Conservation (phyloP, 2,329 filamentous ascomycete species). For the Madurella fahalii region DNA sequence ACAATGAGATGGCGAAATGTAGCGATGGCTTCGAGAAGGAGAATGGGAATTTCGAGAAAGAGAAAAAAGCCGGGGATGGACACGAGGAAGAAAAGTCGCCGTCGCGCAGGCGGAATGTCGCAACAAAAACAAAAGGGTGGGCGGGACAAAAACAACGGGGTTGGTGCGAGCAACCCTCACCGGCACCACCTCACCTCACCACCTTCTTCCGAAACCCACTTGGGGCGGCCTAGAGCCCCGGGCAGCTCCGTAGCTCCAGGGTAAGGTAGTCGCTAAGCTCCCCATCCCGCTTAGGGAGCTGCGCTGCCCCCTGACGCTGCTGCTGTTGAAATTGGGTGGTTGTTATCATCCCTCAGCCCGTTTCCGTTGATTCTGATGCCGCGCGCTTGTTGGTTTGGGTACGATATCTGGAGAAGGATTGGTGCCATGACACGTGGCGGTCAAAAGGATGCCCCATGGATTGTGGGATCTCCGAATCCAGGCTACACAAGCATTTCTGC, state of each 20-base stretch:
- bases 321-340: too few relatives aligned
- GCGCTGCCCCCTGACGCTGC: too few relatives aligned
- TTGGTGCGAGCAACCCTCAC: constrained; percentile 11
- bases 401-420: neutral
- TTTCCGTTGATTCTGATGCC: neutral
- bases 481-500: neutral
- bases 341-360: neutral
- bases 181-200: constrained; percentile 6
- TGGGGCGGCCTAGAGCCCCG: neutral
- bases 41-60: neutral
- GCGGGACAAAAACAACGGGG: constrained; percentile 23
- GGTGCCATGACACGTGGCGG: constrained; percentile 9
- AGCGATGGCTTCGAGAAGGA: neutral
- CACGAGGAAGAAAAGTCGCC: neutral
- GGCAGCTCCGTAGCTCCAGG: neutral
- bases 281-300: neutral
- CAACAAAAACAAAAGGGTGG: constrained; percentile 20
- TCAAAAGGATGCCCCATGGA: neutral
- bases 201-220: neutral
- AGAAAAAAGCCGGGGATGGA: neutral
- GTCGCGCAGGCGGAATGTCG: constrained; percentile 11
- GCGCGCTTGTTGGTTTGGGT: constrained; percentile 7
- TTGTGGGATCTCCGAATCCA: neutral
- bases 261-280: neutral
- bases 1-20: neutral